Conservation (phyloP, 768 basidiomycete genomes). For the Mycena latifolia region DNA sequence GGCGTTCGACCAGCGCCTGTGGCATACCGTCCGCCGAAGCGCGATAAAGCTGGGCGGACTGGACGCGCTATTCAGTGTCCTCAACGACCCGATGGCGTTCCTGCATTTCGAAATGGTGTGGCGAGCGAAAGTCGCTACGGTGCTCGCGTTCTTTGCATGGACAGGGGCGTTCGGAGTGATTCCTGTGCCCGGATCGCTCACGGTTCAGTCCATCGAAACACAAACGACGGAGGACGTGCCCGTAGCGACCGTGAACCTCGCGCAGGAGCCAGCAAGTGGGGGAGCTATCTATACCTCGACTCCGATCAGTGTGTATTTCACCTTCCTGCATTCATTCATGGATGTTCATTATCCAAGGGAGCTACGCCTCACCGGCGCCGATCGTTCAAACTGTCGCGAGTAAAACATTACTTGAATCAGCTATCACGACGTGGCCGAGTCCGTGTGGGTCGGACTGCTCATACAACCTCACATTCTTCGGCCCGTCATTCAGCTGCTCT, state of each 20-base stretch:
- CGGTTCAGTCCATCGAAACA: conserved; percentile 18
- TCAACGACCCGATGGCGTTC: conserved; percentile 12
- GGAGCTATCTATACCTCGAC: conserved; percentile 10
- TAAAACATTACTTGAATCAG: conserved; percentile 1
- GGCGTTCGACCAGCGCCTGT: conserved; percentile 24
- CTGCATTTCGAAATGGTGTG: conserved; percentile 19
- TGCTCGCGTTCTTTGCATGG: conserved; percentile 16
- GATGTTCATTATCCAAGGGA: neutral
- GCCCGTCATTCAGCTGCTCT: conserved; percentile 14
- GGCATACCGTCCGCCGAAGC: conserved; percentile 18
- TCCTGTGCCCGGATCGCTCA: conserved; percentile 15
- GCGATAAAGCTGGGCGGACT: neutral
- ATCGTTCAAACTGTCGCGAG: conserved; percentile 12
- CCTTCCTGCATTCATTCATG: neutral
- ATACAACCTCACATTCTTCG: conserved; percentile 23
- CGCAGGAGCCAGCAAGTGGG: conserved; percentile 2
- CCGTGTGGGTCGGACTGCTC: conserved; percentile 19
- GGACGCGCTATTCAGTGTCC: conserved; percentile 12
- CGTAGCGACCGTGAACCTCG: conserved; percentile 19
- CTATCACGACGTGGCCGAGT: conserved; percentile 1
- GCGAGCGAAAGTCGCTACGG: conserved; percentile 17
- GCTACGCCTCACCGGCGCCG: neutral
- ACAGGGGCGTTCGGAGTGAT: conserved; percentile 12
- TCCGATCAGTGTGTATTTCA: conserved; percentile 5
- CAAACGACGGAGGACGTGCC: neutral